Conservation (phyloP, 768 basidiomycete species). For the Rhodotorula babjevae region DNA sequence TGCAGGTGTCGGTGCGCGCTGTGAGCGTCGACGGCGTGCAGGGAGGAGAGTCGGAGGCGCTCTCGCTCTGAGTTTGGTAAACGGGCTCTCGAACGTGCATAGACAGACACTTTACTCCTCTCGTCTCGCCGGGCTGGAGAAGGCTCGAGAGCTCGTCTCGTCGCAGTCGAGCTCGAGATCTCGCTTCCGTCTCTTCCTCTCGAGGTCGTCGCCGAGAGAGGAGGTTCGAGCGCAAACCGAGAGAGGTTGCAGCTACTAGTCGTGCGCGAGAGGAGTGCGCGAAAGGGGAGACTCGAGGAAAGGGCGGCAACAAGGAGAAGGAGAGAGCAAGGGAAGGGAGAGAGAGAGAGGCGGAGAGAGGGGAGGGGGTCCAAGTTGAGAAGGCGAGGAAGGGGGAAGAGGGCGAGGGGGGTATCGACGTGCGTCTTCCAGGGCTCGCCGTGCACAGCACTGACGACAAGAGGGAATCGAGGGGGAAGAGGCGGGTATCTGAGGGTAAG, state of each 20-base stretch:
- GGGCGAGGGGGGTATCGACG: background rate
- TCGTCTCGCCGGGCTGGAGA: too few species aligned
- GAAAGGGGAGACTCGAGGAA: background rate
- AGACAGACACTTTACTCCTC: background rate
- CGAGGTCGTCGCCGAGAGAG: too few species aligned
- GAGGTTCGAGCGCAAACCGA: background rate
- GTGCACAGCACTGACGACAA: background rate
- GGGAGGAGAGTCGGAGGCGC: constrained; percentile 2
- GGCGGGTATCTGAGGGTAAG: background rate
- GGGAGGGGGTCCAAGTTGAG: background rate
- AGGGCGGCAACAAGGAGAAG: background rate
- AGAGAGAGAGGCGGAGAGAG: too few species aligned
- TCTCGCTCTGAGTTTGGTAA: background rate
- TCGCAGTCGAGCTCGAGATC: background rate
- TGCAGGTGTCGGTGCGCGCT: constrained; percentile 7
- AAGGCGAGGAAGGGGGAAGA: background rate
- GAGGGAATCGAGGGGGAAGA: background rate
- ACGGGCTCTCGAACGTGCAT: background rate
- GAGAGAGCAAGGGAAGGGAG: too few species aligned
- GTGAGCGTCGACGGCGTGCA: constrained; percentile 10
- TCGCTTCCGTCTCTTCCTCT: too few species aligned
- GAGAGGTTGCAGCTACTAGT: background rate
- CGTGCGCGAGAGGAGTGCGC: background rate
- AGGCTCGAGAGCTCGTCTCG: background rate
- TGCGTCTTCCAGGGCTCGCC: background rate